Evolutionary conservation across 1,139 yeast species (phyloP), one percentile per base, ranked within the genome.

Genomic region (Scheffersomyces lignicola): DNA sequence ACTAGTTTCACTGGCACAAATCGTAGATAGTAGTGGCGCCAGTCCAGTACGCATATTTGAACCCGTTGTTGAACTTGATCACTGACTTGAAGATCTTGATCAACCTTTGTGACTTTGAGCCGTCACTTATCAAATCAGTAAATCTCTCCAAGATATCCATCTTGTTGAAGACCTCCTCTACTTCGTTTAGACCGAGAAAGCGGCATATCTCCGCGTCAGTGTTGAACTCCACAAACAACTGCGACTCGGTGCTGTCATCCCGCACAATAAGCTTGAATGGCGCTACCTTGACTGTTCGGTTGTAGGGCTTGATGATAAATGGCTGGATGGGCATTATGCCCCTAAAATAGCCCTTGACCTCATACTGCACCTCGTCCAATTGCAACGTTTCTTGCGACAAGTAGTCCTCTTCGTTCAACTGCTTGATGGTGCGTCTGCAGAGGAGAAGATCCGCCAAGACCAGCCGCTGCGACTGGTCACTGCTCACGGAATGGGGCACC

Each of bases 231-330:
- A 62, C 39, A 5, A 39, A 38, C 3, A 62, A 28, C 20, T 35
- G 41, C 2, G 32, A 21, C 6, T 33, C 18, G 27, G 31, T 34
- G 5, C 16, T 14, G 6, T 33, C 36, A 24, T 56, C 58, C 9
- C 42, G 31, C 9, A 62, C 40, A 7, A 48, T 36, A 2, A 65
- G 29, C 35, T 50, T 57, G 35, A 65, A 52, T 7, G 47, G 45
- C 2, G 59, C 45, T 2, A 60, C 42, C 35, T 62, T 62, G 13
- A 62, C 34, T 1, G 69, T 60, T 22, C 67, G 42, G 5, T 47
- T 45, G 34, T 48, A 59, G 1, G 69, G 70, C 35, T 58, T 60
- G 8, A 65, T 44, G 2, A 59, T 42, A 18, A 64, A 51, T 3
- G 51, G 47, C 7, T 39, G 39, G n/a, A 35, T 18, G 2, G 65